Base-by-base conservation (phyloP, 768 basidiomycete species). In the Nidularia pulvinata region DNA sequence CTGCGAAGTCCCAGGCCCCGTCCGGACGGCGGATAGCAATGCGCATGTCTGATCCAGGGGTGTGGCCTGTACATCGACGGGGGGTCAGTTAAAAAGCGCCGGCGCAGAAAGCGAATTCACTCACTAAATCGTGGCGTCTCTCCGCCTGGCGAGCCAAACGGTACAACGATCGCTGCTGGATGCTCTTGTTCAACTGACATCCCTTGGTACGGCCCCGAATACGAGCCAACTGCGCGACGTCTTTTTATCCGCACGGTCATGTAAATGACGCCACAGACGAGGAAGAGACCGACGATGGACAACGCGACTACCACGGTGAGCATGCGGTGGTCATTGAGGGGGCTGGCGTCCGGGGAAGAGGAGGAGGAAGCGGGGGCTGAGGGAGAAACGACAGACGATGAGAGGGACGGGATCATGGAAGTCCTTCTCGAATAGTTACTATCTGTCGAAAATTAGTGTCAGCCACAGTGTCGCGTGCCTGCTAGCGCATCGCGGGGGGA, bases 1-100 rank as follows among this genome's bases (percentile, higher is more conserved):
- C n/a, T n/a, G n/a, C 65, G 57, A 84, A 83, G 45, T 77, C 71
- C 84, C 83, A 85, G 50, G 75, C 78, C 19, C 84, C 83, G 55
- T 84, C 80, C 7, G 76, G 66, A 43, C 78, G 71, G 46, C 82
- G 76, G 43, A 69, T 65, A 1, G 83, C 83, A 37, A 83, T 78
- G 19, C 83, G 82, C 83, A 85, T 84, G 62, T 80, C 77, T 53
- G 69, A 63, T 10, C 82, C 82, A 0, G 82, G 81, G 16, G 64
- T 74, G 57, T 80, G 81, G 35, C 72, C 83, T 84, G 33, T 30
- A 42, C 46, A 53, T 7, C 16, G 9, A 14, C 13, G 4, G 35
- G 1, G 34, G 14, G 37, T 16, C 39, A 35, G 5, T 35, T 14
- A 33, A 33, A 57, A 7, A 55, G 19, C 5, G 30, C 37, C 32